phyloP scores from a whole-genome alignment of 1,284 basidiomycete species.

The Fomitopsis pinicola region DNA sequence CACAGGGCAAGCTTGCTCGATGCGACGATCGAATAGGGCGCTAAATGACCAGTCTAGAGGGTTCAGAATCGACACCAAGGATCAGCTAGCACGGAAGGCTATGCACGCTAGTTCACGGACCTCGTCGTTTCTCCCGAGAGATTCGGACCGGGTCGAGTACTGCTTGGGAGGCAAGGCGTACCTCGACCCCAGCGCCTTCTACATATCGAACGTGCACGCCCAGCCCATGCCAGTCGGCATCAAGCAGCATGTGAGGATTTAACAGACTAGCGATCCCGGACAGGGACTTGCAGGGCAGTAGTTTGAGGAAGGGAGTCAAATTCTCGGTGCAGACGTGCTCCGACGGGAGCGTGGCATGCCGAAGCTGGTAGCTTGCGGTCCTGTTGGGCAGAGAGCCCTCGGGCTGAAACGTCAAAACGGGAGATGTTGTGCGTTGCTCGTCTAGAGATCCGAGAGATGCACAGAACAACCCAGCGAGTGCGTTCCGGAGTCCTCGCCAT shows the following conservation, averaged over 20 bases:
- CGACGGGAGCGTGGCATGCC: slow-evolving; percentile 76
- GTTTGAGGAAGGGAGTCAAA: slow-evolving; percentile 91
- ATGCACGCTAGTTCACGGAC: slow-evolving; percentile 32
- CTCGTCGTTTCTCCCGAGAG: slow-evolving; percentile 46
- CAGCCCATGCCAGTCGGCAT: slow-evolving; percentile 86
- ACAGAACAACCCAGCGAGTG: slow-evolving; percentile 91
- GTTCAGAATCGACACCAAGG: slow-evolving; percentile 2
- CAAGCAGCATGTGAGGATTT: slow-evolving; percentile 83
- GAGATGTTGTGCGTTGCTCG: slow-evolving; percentile 67
- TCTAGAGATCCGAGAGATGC: slow-evolving; percentile 82
- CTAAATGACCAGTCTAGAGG: slow-evolving; percentile 70
- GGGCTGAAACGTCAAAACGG: slow-evolving; percentile 51
- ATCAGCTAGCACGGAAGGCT: neutral
- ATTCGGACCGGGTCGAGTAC: slow-evolving; percentile 77
- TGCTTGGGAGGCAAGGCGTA: slow-evolving; percentile 77
- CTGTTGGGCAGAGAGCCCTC: slow-evolving; percentile 53
- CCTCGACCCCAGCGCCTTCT: slow-evolving; percentile 49
- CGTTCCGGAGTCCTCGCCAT: slow-evolving; percentile 85
- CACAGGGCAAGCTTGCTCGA: slow-evolving; percentile 61
- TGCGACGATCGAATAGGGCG: slow-evolving; percentile 66
- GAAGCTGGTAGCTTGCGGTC: slow-evolving; percentile 49
- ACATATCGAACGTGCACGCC: slow-evolving; percentile 71
- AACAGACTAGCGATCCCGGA: slow-evolving; percentile 86
- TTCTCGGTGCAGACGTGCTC: slow-evolving; percentile 96
- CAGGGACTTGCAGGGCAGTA: slow-evolving; percentile 89